phyloP scores from a whole-genome alignment of 108 stramenopile species.

The Phaeodactylum tricornutum region DNA sequence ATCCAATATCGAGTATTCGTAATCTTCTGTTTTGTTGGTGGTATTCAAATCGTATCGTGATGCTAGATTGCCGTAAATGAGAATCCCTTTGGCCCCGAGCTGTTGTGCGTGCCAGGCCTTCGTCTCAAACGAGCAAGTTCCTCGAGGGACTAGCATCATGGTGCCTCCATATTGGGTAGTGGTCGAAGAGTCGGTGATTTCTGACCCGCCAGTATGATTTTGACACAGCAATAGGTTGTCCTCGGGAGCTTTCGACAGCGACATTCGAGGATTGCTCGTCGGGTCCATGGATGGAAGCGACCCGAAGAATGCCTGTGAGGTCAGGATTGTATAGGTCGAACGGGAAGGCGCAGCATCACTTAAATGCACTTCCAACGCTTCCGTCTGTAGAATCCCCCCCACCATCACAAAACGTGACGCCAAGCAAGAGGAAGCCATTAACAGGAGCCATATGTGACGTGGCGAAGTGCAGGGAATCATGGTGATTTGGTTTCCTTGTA shows the following conservation, averaged over 20 bases:
- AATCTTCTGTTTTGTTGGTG: slow-evolving; percentile 1
- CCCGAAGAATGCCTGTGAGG: slow-evolving; percentile 72
- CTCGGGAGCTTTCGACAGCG: slow-evolving; percentile 16
- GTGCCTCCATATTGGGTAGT: slow-evolving; percentile 8
- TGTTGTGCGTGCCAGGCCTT: slow-evolving; percentile 55
- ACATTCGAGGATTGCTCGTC: slow-evolving; percentile 5
- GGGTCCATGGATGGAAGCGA: slow-evolving; percentile 8
- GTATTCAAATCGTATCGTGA: slow-evolving; percentile 33
- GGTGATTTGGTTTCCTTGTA: no score
- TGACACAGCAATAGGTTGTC: slow-evolving; percentile 40
- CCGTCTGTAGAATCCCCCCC: slow-evolving; percentile 1
- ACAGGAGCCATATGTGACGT: no score
- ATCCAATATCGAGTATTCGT: slow-evolving; percentile 11
- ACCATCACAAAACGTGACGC: neutral
- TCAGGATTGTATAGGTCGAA: slow-evolving; percentile 25
- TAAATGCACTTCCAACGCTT: slow-evolving; percentile 1
- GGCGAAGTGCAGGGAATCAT: no score
- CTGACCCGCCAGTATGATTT: slow-evolving; percentile 8
- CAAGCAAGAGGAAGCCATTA: slow-evolving; percentile 1
- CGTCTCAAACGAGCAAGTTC: slow-evolving; percentile 59
- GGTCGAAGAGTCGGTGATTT: slow-evolving; percentile 8
- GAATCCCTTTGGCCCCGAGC: slow-evolving; percentile 44
- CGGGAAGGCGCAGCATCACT: neutral
- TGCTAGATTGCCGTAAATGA: slow-evolving; percentile 51
- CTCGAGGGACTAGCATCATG: slow-evolving; percentile 52